These are phyloP conservation scores for Paxillus ammoniavirescens DNA, from an alignment of 768 basidiomycete genomes.

Conservation along the genomic window DNA sequence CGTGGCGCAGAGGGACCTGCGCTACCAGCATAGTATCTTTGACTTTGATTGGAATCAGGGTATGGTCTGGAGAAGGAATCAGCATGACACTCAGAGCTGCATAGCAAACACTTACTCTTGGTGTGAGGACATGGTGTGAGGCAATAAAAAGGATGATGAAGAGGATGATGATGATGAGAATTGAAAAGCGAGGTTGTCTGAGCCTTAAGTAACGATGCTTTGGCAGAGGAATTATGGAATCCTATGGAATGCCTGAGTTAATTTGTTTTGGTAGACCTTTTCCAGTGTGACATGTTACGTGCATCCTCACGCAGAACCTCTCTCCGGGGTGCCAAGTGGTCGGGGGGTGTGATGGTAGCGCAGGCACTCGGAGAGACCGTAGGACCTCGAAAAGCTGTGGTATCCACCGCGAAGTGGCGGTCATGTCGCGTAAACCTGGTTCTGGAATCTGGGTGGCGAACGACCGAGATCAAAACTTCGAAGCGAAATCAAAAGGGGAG, in stretches of 20 bases:
- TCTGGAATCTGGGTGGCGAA: not conserved
- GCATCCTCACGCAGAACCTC: not conserved
- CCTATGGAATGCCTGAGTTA: conserved; percentile 18
- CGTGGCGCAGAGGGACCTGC: conserved; percentile 1
- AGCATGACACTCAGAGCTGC: not conserved
- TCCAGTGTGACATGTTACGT: conserved; percentile 28
- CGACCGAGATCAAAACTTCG: not conserved
- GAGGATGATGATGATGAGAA: conserved; percentile 8
- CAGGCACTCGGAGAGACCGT: conserved; percentile 8
- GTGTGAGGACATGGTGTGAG: conserved; percentile 19
- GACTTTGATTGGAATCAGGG: not conserved
- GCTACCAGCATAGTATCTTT: conserved; percentile 2
- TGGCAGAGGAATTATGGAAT: conserved; percentile 5
- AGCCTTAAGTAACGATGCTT: conserved; percentile 25
- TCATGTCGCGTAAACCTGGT: not conserved
- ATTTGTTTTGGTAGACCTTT: conserved; percentile 14
- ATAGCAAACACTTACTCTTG: conserved; percentile 13
- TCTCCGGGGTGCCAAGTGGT: not conserved
- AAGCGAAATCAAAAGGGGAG: not conserved
- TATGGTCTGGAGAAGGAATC: conserved; percentile 8
- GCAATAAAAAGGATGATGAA: not conserved
- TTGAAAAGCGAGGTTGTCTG: not conserved
- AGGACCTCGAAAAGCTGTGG: conserved; percentile 22
- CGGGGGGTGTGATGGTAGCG: conserved; percentile 1
- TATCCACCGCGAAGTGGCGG: conserved; percentile 11